Percentiles rank a stretch among this genome's conserved stretches.
These are phyloP conservation scores for Pseudogymnoascus sp. DNA, from an alignment of 2,329 filamentous ascomycete species.

Conservation along the genomic window DNA sequence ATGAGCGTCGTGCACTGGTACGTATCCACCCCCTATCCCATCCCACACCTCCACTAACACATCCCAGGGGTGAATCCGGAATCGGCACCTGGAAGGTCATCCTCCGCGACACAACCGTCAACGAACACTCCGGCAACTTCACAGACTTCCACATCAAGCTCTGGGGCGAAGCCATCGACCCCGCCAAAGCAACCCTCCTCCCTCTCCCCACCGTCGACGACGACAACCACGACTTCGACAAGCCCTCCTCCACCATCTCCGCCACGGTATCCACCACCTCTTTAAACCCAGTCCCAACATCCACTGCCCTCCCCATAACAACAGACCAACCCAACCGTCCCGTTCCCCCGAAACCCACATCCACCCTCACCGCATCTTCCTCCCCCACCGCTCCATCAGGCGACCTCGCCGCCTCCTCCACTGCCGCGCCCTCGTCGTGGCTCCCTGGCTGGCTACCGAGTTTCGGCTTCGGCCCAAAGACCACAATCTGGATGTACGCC, in stretches of 20 bases:
- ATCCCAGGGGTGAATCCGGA: constrained; percentile 70
- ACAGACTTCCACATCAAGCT: constrained; percentile 89
- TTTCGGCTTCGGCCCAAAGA: constrained; percentile 78
- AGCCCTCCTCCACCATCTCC: constrained; percentile 53
- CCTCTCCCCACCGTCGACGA: constrained; percentile 78
- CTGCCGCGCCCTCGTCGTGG: constrained; percentile 34
- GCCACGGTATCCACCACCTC: constrained; percentile 37
- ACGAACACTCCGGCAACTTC: constrained; percentile 69
- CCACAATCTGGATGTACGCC: constrained; percentile 89
- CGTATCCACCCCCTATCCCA: constrained; percentile 27
- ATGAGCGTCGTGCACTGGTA: constrained; percentile 97
- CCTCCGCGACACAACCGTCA: constrained; percentile 74
- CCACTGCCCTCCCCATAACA: constrained; percentile 35
- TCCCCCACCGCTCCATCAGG: constrained; percentile 19
- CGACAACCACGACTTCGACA: constrained; percentile 65
- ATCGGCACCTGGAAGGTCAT: constrained; percentile 85
- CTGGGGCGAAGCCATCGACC: constrained; percentile 83
- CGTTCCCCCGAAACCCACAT: constrained; percentile 33
- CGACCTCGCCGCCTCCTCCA: constrained; percentile 18
- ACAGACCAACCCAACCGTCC: constrained; percentile 59
- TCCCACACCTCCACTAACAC: constrained; percentile 26
- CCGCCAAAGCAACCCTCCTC: constrained; percentile 59
- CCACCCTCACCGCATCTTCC: constrained; percentile 19
- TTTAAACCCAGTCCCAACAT: constrained; percentile 37
- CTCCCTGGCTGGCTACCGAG: constrained; percentile 83